Evolutionary conservation across 116 monocot genomes (phyloP).

Genomic region (Phalaenopsis hybrid): DNA sequence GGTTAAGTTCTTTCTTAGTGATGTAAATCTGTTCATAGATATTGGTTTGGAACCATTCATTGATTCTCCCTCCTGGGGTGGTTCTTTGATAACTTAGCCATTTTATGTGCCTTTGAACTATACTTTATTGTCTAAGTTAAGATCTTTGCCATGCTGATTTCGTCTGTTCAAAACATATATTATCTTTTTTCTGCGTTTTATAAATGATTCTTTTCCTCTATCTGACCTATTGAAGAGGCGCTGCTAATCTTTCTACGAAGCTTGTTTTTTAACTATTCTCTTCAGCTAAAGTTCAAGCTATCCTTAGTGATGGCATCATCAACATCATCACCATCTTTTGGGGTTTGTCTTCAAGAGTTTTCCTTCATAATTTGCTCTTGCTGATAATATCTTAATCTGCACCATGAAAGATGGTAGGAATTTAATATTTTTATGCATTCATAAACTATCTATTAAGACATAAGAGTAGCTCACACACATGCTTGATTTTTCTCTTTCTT

Average conservation of each 20-base stretch:
- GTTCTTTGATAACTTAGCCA: neutral
- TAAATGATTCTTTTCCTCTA: neutral
- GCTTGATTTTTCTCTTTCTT: neutral
- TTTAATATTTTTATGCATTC: neutral
- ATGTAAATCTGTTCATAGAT: neutral
- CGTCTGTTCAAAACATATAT: neutral
- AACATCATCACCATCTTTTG: neutral
- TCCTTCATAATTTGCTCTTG: neutral
- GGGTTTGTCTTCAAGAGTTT: neutral
- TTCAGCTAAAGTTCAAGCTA: no score
- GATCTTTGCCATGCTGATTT: neutral
- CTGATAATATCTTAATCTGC: neutral
- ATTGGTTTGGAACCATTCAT: neutral
- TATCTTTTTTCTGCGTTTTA: neutral
- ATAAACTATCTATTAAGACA: neutral
- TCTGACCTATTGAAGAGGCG: neutral
- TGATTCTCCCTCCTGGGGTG: no score
- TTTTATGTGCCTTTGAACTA: neutral
- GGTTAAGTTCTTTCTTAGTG: conserved; percentile 26
- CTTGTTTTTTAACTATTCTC: neutral
- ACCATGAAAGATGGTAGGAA: neutral
- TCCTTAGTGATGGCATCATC: no score
- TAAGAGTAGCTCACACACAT: neutral
- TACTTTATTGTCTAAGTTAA: neutral
- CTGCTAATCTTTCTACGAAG: neutral